phyloP scores from a whole-genome alignment of 176 grass and related monocot species.

The Aegilops umbellulata region DNA sequence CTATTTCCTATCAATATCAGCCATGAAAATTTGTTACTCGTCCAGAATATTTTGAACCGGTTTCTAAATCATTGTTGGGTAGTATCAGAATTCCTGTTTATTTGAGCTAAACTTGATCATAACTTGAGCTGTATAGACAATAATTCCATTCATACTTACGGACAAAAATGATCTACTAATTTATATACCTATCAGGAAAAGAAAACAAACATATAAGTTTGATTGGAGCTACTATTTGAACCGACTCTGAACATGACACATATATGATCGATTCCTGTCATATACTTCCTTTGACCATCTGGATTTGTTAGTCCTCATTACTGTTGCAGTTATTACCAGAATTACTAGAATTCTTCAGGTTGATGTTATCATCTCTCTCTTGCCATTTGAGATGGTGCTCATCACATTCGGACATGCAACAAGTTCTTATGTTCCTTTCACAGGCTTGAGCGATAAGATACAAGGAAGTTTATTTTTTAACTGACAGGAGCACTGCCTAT shows the following conservation, averaged over 20 bases:
- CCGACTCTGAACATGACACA: not conserved
- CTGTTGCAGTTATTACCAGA: not conserved
- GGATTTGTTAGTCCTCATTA: not conserved
- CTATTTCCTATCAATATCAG: not conserved
- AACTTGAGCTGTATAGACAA: not conserved
- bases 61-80: not conserved
- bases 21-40: not conserved
- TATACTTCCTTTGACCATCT: not conserved
- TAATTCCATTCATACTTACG: not conserved
- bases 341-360: not conserved
- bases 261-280: not conserved
- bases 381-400: not conserved
- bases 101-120: not conserved
- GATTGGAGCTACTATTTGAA: not conserved
- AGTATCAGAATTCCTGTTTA: not conserved
- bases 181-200: not conserved
- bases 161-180: not conserved
- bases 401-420: not conserved
- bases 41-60: not conserved
- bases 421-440: slow-evolving; percentile 10
- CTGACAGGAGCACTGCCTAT: not conserved
- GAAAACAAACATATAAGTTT: not conserved
- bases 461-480: not conserved
- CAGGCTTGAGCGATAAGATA: not conserved
- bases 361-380: not conserved